Conservation (phyloP, 140 eudicot genomes). For the Artemisia princeps region DNA sequence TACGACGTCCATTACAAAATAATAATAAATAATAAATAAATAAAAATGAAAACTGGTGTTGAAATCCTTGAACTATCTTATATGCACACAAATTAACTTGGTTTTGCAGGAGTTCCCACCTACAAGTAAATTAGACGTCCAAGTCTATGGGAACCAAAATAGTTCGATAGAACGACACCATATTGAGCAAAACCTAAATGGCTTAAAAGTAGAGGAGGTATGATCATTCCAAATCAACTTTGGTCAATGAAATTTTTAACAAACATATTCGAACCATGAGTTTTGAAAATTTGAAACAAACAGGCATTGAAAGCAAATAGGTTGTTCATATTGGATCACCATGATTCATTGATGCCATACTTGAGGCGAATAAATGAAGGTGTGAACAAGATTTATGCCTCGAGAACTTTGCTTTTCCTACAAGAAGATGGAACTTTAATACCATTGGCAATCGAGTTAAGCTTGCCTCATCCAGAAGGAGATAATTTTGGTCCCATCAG, state of each 20-base stretch:
- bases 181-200: slow-evolving; percentile 37
- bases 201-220: slow-evolving; percentile 42
- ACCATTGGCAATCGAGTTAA: slow-evolving; percentile 54
- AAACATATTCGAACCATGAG: neutral
- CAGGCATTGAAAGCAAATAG: slow-evolving; percentile 44
- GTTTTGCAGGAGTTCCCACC: slow-evolving; percentile 57
- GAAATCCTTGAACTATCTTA: neutral
- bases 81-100: neutral
- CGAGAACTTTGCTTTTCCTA: slow-evolving; percentile 46
- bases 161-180: slow-evolving; percentile 44
- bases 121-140: slow-evolving; percentile 41
- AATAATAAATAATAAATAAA: no score
- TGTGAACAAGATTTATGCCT: slow-evolving; percentile 42
- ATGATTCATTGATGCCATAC: slow-evolving; percentile 53
- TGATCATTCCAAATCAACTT: neutral
- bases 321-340: slow-evolving; percentile 55
- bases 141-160: slow-evolving; percentile 45
- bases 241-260: neutral
- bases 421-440: slow-evolving; percentile 39
- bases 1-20: no score
- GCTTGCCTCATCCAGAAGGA: slow-evolving; percentile 48
- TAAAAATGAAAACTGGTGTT: no score
- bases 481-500: slow-evolving; percentile 38
- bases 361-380: slow-evolving; percentile 42
- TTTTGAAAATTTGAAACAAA: neutral